Evolutionary conservation across 345 rosid genomes (phyloP), one percentile per base, ranked within the genome.

Genomic region (Gossypium turneri): DNA sequence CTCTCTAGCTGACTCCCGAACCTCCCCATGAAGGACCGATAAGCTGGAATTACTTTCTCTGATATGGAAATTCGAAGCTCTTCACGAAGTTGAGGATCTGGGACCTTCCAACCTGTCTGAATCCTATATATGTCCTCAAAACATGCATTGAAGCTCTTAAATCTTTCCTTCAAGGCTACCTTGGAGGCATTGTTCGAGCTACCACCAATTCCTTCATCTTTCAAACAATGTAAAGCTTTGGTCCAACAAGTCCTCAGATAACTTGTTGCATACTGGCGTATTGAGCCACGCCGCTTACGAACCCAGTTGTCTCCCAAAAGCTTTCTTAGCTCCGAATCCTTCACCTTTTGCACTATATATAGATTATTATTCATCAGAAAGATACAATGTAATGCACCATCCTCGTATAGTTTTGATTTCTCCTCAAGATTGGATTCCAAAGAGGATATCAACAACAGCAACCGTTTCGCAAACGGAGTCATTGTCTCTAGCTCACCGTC

Each of bases 101-200:
- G 94, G 60, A 95, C 99, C 78, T 82, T 95, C 99, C 99, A 95
- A 70, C 90, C 89, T 4, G 99, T 92, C 82, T 95, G 98, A 79
- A 91, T 73, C 80, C 94, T 84, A 78, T 92, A 93, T 17, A 90
- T 80, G 67, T 95, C 99, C 80, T 95, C 99, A 63, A 95, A 93
- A 79, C 94, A 57, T 10, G 61, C 61, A 57, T 57, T 57, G 61
- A 57, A 57, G 61, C 13, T 57, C 61, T 88, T 95, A 82, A 93
- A 95, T 77, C 91, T 85, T 68, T 93, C 98, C 82, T 95, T 95
- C 80, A 91, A 84, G 2, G 92, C 89, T 78, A 88, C 80, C 81
- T 87, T 93, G n/a, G 92, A 85, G 66, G 94, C 89, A 78, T 82
- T 90, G 69, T 73, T 82, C n/a, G 93, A 83, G 81, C 90, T 84